phyloP scores from a whole-genome alignment of 176 grass and related monocot species.

The Poa annua region DNA sequence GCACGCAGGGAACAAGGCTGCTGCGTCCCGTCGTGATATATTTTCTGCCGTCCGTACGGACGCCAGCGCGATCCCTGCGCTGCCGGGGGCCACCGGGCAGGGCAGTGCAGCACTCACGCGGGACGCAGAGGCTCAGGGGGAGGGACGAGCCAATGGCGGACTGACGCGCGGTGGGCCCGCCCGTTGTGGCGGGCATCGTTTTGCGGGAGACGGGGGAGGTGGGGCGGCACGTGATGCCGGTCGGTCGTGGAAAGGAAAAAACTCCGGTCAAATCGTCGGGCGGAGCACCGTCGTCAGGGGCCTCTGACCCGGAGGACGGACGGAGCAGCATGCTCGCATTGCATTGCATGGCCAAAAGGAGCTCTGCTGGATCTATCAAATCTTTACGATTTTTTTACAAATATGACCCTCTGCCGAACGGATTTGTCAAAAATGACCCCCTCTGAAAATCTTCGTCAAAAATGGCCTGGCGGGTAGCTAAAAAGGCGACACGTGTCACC shows the following conservation, averaged over 20 bases:
- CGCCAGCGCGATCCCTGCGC: background rate
- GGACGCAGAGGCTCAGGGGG: background rate
- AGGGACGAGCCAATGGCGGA: conserved; percentile 18
- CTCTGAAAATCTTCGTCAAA: no score
- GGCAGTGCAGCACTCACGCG: background rate
- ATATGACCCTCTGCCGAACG: no score
- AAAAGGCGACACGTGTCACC: no score
- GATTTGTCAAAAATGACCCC: no score
- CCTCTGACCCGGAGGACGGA: conserved; percentile 20
- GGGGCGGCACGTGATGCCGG: conserved; percentile 58
- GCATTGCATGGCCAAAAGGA: background rate
- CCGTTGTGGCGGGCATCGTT: conserved; percentile 16
- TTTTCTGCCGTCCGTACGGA: background rate
- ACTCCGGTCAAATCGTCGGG: conserved; percentile 62
- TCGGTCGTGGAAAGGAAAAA: conserved; percentile 40
- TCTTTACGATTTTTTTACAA: no score
- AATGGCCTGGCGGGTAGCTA: no score
- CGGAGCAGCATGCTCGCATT: background rate
- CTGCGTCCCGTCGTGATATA: conserved; percentile 28
- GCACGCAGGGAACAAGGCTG: background rate
- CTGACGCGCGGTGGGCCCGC: conserved; percentile 6
- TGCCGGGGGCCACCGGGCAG: background rate
- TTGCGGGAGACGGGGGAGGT: conserved; percentile 35
- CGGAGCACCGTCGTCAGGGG: conserved; percentile 53
- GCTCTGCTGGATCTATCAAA: background rate